Base-by-base conservation (phyloP, 495 filamentous ascomycete genomes). In the Trichoderma virens region DNA sequence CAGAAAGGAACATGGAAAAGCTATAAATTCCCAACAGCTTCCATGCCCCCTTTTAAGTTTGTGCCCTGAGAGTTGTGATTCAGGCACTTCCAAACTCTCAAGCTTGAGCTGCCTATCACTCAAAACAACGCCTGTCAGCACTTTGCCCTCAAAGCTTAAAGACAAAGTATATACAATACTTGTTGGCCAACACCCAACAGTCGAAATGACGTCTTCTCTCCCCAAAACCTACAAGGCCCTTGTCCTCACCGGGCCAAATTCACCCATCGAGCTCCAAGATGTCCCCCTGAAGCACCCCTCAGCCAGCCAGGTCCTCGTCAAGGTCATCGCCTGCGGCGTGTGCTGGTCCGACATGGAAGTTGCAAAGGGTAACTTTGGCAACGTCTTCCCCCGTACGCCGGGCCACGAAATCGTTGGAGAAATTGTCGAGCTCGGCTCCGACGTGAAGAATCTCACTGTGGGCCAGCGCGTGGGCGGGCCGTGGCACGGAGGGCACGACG, bases 401-500 rank as follows among this genome's bases (percentile, higher is more conserved):
- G 83, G 83, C 28, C 83, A 86, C 69, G 82, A 86, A 67, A 73
- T 82, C 27, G 76, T 85, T 35, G 81, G 82, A 7, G 74, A 79
- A 6, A 78, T 86, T 6, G 81, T 71, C 25, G 79, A 79, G n/a
- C 63, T 84, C 41, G 79, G 79, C 18, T 72, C 76, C 5, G 65
- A 62, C 1, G 80, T 81, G 18, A 75, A 73, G 34, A 65, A 69
- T 25, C 82, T 82, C 73, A 73, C 73, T 47, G 70, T 76, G 1
- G 79, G 79, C 14, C 81, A 84, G 65, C 71, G 82, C 14, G 75
- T 84, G 11, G 82, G 83, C 16, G 82, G 80, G 0, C 72, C 76
- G 0, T 86, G 81, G 82, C 83, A 85, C 68, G 84, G 84, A 69
- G 83, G 83, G 59, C 73, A 78, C 62, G 77, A 84, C 70, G 69